A percentile compares a stretch with the other conserved stretches of the same genome.
These are phyloP conservation scores for Herpetospermum pedunculosum DNA, from an alignment of 306 rosid species.

Conservation along the genomic window DNA sequence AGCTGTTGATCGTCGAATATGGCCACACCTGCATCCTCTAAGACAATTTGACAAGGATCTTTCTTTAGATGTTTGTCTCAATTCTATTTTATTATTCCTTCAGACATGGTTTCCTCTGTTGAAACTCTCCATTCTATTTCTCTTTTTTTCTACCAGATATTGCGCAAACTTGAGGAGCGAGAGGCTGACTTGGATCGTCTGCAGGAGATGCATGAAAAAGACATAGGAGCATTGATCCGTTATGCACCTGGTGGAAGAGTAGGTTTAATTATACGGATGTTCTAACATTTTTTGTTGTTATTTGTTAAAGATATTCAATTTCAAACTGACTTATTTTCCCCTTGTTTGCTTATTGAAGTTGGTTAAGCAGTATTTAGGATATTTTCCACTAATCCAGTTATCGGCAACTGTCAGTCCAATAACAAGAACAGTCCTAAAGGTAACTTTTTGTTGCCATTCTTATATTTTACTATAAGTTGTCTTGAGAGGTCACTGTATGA, in stretches of 20 bases:
- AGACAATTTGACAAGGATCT: slow-evolving; percentile 86
- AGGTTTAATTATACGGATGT: slow-evolving; percentile 14
- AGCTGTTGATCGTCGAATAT: slow-evolving; percentile 93
- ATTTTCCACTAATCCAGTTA: slow-evolving; percentile 82
- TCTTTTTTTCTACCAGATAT: slow-evolving; percentile 33
- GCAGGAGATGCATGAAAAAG: slow-evolving; percentile 86
- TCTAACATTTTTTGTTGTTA: background rate
- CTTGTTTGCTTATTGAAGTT: slow-evolving; percentile 30
- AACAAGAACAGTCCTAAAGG: slow-evolving; percentile 96
- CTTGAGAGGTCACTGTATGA: background rate
- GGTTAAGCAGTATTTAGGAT: slow-evolving; percentile 76
- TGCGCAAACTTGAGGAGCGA: slow-evolving; percentile 78
- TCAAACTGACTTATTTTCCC: slow-evolving; percentile 8
- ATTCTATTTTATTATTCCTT: slow-evolving; percentile 17
- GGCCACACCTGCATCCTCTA: slow-evolving; percentile 95
- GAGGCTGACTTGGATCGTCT: slow-evolving; percentile 79
- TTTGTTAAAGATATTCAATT: slow-evolving; percentile 10
- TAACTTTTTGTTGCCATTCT: slow-evolving; percentile 13
- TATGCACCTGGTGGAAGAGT: slow-evolving; percentile 91
- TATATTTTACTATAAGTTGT: background rate
- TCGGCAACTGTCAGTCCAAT: slow-evolving; percentile 93
- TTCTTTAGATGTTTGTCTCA: slow-evolving; percentile 55
- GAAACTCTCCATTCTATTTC: background rate
- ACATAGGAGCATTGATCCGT: slow-evolving; percentile 82
- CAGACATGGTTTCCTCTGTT: background rate